These are phyloP conservation scores for Pseudovirgaria hyperparasitica DNA, from an alignment of 2,329 filamentous ascomycete species.

Conservation along the genomic window DNA sequence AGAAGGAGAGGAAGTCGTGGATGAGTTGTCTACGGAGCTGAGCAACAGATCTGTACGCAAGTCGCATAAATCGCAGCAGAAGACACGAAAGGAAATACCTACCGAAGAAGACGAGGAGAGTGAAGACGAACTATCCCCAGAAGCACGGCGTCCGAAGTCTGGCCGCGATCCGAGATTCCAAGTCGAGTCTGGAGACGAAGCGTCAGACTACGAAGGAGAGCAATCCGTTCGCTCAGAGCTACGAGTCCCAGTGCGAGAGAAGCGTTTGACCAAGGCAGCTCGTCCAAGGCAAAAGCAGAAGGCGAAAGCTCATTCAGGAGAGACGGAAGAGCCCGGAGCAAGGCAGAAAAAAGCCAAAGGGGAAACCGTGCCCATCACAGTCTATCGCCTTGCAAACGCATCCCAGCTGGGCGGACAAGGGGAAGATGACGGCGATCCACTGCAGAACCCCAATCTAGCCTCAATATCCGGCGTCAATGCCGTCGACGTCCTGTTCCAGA, in stretches of 20 bases:
- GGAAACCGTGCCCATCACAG: conserved; percentile 13
- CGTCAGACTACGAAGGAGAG: conserved; percentile 2
- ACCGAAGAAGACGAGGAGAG: conserved; percentile 2
- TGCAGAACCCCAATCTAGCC: conserved; percentile 25
- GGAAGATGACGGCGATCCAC: conserved; percentile 20
- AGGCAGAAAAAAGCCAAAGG: conserved; percentile 14
- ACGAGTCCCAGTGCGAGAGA: conserved; percentile 6
- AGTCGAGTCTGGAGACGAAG: conserved; percentile 2
- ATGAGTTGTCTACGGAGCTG: not conserved
- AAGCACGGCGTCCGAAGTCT: conserved; percentile 5
- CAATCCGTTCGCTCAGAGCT: conserved; percentile 4
- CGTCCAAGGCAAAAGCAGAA: conserved; percentile 8
- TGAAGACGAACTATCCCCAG: conserved; percentile 6
- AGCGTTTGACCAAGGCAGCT: too few species aligned
- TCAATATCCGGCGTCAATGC: conserved; percentile 30
- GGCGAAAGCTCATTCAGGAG: conserved; percentile 3
- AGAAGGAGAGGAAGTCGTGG: not conserved
- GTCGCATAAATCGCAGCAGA: too few species aligned
- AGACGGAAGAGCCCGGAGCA: conserved; percentile 3
- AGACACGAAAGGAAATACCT: not conserved
- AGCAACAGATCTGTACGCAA: too few species aligned
- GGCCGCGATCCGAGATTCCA: conserved; percentile 8
- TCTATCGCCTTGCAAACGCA: conserved; percentile 14
- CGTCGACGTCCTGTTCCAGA: conserved; percentile 38
- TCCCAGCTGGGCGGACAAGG: conserved; percentile 9